Conservation (phyloP, 2,329 filamentous ascomycete species). For the Fusarium sp. region DNA sequence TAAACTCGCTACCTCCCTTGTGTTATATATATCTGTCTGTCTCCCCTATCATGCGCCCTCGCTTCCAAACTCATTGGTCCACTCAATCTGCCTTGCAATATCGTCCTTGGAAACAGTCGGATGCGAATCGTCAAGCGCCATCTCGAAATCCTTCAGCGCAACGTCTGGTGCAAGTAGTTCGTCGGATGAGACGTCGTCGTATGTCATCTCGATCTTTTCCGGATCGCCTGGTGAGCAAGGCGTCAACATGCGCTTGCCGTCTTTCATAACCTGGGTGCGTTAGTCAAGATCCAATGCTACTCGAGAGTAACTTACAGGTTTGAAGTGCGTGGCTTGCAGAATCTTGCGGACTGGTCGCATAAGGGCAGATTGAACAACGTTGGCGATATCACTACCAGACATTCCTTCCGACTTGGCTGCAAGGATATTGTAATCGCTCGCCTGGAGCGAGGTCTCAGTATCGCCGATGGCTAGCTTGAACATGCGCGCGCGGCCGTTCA, state of each 20-base stretch:
- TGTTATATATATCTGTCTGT: slow-evolving; percentile 20
- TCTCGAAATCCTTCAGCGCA: slow-evolving; percentile 89
- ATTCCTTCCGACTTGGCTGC: slow-evolving; percentile 90
- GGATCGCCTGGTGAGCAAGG: slow-evolving; percentile 93
- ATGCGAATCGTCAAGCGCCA: slow-evolving; percentile 86
- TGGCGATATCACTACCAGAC: slow-evolving; percentile 94
- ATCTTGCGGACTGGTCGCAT: slow-evolving; percentile 99
- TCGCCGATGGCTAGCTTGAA: slow-evolving; percentile 95
- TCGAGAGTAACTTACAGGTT: slow-evolving; percentile 70
- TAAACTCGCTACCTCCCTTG: slow-evolving; percentile 29
- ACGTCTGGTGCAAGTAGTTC: slow-evolving; percentile 87
- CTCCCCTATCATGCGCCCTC: slow-evolving; percentile 71
- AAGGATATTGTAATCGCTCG: slow-evolving; percentile 81
- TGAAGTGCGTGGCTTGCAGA: slow-evolving; percentile 97
- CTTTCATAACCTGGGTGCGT: slow-evolving; percentile 70
- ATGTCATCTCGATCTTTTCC: slow-evolving; percentile 91
- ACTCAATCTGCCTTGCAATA: slow-evolving; percentile 84
- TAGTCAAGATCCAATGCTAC: neutral
- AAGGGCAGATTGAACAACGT: slow-evolving; percentile 93
- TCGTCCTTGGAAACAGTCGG: slow-evolving; percentile 93
- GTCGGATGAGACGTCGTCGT: slow-evolving; percentile 87
- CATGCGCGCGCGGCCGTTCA: slow-evolving; percentile 89
- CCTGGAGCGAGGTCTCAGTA: slow-evolving; percentile 85
- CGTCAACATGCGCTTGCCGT: slow-evolving; percentile 76
- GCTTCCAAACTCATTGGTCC: slow-evolving; percentile 96